Base-by-base conservation (phyloP, 176 grass and related monocot species). In the Musa itinerans region DNA sequence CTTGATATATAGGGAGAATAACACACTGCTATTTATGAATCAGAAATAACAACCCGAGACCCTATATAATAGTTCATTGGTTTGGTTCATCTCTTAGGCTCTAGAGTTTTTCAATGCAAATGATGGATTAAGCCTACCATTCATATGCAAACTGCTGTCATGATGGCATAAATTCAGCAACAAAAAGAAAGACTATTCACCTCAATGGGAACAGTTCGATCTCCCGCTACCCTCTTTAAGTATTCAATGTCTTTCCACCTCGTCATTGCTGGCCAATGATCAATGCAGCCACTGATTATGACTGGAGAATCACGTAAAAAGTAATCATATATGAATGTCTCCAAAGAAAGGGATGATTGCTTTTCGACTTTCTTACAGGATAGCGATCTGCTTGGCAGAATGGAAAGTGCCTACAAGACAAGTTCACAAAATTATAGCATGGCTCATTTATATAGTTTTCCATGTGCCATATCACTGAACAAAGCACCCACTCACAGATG, bases 191-290 rank as follows among this genome's bases (percentile, higher is more conserved):
- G n/a, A 54, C 50, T 61, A 61, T 20, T 90, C 69, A 98, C 95
- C 95, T 98, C 84, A 58, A 93, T 90, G 74, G 95, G 95, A 65
- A 98, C 57, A 65, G 88, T 98, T 23, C 95, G 86, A 69, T 98
- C 88, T 84, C 88, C 95, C 34, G 90, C 95, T 72, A 89, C 79
- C 75, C 75, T 86, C 81, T 91, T 81, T 72, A 98, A 73, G 79
- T 98, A 98, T 75, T 83, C 83, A 49, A 98, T 80, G 77, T 98
- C 86, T 81, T 93, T 98, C 95, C 95, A 98, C 69, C 87, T 93
- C 78, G 78, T 84, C 76, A 80, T 83, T 26, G 94, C 94, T 16
- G 94, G 90, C 94, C 94, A 97, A 61, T 90, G 85, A 59, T 97
- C 88, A 81, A 97, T 93, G 86, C 84, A 93, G 58, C 84, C 95